These are phyloP conservation scores for Cyclotella cryptica DNA, from an alignment of 108 stramenopile genomes.

Conservation along the genomic window DNA sequence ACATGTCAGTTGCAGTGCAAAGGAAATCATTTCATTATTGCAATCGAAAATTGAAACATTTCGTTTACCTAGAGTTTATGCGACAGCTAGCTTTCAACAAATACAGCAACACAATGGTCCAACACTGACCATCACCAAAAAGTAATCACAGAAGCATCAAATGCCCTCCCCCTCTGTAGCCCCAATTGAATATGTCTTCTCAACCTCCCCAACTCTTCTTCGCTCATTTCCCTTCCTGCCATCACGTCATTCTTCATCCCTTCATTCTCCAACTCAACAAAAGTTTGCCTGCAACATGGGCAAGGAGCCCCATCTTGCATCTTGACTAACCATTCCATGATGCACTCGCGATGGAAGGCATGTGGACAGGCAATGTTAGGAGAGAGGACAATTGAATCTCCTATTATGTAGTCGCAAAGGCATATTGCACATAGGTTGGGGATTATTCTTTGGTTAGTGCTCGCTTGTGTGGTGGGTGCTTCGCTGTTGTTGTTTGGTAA, in stretches of 20 bases:
- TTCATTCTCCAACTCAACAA: constrained; percentile 58
- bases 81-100: too few species aligned
- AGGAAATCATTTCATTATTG: too few species aligned
- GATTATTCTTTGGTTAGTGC: constrained; percentile 27
- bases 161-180: constrained; percentile 21
- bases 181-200: constrained; percentile 7
- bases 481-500: too few species aligned
- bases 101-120: too few species aligned
- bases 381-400: constrained; percentile 64
- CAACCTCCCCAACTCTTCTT: neutral
- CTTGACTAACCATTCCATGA: constrained; percentile 72
- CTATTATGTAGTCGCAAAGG: constrained; percentile 64
- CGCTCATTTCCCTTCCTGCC: constrained; percentile 2
- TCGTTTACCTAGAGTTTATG: too few species aligned
- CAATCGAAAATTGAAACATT: too few species aligned
- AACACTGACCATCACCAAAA: neutral
- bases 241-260: neutral
- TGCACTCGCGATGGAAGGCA: constrained; percentile 81
- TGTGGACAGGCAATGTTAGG: constrained; percentile 61
- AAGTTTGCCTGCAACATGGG: constrained; percentile 74
- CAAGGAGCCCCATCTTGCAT: constrained; percentile 71
- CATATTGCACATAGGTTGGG: constrained; percentile 82
- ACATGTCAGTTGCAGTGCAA: too few species aligned
- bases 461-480: neutral
- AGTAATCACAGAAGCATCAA: constrained; percentile 19